Conservation (phyloP, 1,139 yeast genomes). For the Magnusiomyces paraingens region DNA sequence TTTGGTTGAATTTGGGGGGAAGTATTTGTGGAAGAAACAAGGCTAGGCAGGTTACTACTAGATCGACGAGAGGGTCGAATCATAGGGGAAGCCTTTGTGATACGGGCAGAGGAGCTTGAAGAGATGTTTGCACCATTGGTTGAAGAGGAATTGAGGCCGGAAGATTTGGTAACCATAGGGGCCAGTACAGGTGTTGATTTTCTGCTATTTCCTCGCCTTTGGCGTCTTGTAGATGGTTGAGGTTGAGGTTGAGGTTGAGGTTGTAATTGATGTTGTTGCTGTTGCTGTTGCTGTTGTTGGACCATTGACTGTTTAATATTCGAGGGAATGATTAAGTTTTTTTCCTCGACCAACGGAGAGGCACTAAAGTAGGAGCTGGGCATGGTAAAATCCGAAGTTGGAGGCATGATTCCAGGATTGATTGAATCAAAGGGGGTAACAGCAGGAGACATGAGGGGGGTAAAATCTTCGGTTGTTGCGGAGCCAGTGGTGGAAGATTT, state of each 20-base stretch:
- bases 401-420: slow-evolving; percentile 17
- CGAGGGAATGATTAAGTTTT: slow-evolving; percentile 23
- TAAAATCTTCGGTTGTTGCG: slow-evolving; percentile 36
- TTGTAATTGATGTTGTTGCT: slow-evolving; percentile 13
- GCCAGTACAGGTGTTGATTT: slow-evolving; percentile 16
- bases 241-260: slow-evolving; percentile 11
- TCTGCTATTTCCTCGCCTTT: slow-evolving; percentile 1
- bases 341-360: slow-evolving; percentile 55
- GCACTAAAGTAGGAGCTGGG: slow-evolving; percentile 39
- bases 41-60: slow-evolving; percentile 8
- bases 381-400: slow-evolving; percentile 27
- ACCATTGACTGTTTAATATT: slow-evolving; percentile 10
- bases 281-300: slow-evolving; percentile 13
- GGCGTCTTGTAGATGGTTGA: background rate
- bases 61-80: slow-evolving; percentile 20
- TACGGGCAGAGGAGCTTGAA: slow-evolving; percentile 13
- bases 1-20: slow-evolving; percentile 18
- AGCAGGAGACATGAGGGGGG: slow-evolving; percentile 73
- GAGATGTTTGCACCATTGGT: background rate
- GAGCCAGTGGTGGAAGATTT: slow-evolving; percentile 3
- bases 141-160: slow-evolving; percentile 7
- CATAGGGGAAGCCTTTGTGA: slow-evolving; percentile 23
- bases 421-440: slow-evolving; percentile 54
- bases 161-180: slow-evolving; percentile 9
- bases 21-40: slow-evolving; percentile 17